Conservation (phyloP, 2,329 filamentous ascomycete species). For the Diaporthe nobilis region DNA sequence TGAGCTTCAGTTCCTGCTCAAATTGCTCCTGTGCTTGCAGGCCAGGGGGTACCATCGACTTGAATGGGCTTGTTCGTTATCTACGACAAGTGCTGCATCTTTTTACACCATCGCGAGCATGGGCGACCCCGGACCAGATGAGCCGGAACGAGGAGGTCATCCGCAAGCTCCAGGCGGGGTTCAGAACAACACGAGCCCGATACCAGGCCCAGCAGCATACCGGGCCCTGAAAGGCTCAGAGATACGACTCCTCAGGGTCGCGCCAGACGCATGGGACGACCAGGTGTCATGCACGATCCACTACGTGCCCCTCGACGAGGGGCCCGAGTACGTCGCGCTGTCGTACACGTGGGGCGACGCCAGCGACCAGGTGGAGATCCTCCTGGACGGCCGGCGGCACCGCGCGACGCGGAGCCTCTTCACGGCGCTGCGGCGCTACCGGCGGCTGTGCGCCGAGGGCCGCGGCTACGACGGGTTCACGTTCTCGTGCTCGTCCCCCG, state of each 20-base stretch:
- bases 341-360: not conserved
- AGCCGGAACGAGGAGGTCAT: not conserved
- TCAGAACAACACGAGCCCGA: too few relatives aligned
- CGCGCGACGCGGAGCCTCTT: not conserved
- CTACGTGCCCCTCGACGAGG: not conserved
- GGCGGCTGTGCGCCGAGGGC: slow-evolving; percentile 11
- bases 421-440: not conserved
- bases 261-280: not conserved
- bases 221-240: not conserved
- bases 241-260: not conserved
- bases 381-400: not conserved
- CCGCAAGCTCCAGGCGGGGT: too few relatives aligned
- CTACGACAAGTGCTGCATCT: not conserved
- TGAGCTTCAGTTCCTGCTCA: not conserved
- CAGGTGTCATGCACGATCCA: not conserved
- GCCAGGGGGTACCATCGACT: not conserved
- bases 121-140: not conserved
- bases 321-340: not conserved
- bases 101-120: not conserved
- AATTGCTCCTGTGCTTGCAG: not conserved
- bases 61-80: not conserved
- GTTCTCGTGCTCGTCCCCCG: not conserved
- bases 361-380: not conserved
- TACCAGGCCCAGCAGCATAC: not conserved
- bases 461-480: not conserved